Evolutionary conservation across 495 filamentous ascomycete genomes (phyloP).

Genomic region (Ascobolus immersus): DNA sequence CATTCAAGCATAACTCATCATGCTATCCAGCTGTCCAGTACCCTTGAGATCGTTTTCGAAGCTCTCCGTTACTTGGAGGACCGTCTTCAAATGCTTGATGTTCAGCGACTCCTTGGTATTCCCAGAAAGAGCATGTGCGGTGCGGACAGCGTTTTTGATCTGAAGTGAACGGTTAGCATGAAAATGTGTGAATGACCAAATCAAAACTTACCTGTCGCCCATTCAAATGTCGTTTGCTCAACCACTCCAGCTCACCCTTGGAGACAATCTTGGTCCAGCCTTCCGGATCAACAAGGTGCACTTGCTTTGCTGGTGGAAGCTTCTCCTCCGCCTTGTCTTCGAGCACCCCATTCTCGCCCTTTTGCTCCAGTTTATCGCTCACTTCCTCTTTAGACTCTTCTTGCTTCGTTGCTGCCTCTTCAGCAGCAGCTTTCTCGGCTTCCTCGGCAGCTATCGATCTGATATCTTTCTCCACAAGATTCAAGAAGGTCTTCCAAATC

Average conservation of each 20-base stretch:
- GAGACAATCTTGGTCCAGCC: no score
- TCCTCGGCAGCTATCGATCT: constrained; percentile 5
- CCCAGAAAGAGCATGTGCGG: constrained; percentile 43
- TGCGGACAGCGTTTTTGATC: constrained; percentile 54
- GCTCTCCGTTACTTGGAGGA: constrained; percentile 38
- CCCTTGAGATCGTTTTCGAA: constrained; percentile 41
- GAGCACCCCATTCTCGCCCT: constrained; percentile 3
- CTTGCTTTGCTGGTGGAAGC: no score
- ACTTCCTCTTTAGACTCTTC: background rate
- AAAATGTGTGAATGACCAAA: background rate
- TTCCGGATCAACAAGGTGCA: no score
- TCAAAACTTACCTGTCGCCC: constrained; percentile 11
- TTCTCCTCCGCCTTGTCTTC: constrained; percentile 11
- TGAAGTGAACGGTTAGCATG: constrained; percentile 11
- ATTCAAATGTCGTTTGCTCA: constrained; percentile 11
- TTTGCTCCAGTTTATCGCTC: background rate
- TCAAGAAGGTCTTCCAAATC: constrained; percentile 17
- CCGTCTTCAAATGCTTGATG: constrained; percentile 40
- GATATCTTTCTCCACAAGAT: constrained; percentile 10
- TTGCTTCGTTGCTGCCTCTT: background rate
- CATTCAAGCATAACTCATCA: constrained; percentile 9
- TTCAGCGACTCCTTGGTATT: constrained; percentile 30
- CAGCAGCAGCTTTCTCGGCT: constrained; percentile 5
- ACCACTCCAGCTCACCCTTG: no score
- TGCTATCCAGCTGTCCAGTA: constrained; percentile 16